Evolutionary conservation across 371 early-diverging fungal species (phyloP), one percentile per base, ranked within the genome.

Genomic region (Aphelidium insulamus): DNA sequence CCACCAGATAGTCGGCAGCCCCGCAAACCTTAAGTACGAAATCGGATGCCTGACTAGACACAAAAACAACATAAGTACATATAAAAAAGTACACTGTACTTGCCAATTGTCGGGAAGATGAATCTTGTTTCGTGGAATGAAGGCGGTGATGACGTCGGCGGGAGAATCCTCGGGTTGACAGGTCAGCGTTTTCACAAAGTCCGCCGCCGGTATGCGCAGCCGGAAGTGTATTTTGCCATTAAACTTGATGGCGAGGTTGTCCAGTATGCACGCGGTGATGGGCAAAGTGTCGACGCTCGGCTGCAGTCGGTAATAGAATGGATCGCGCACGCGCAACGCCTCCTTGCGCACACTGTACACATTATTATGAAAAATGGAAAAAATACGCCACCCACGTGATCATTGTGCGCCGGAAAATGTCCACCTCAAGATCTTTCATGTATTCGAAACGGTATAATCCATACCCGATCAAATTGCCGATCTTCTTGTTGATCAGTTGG

Each of bases 371-470:
- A 7, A 5, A 5, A 5, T 7, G 5, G 7, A 14, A 8, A 9
- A 16, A n/a, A 5, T 12, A 20, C 29, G 25, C 9, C 9, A 30
- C 19, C 9, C 25, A 11, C 18, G 25, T 36, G 10, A 31, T 10
- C 19, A 37, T 8, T 22, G 15, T 36, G 4, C 36, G 28, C n/a
- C 38, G 4, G 8, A 37, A 18, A 8, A 37, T 28, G 10, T 32
- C 34, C 17, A 9, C 8, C 9, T 33, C 38, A 20, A 9, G 33
- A 16, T 29, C 19, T 34, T 23, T 12, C 5, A 37, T 18, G 10
- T 12, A 36, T 7, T 37, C 38, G 19, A 36, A 38, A 16, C 32
- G 5, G 14, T 32, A 21, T 5, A 36, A 21, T 18, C 39, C 34
- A 18, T 20, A 37, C 4, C 26, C 26, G 6, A 38, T 8, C 26